phyloP scores from a whole-genome alignment of 2,329 filamentous ascomycete species.

The Fonsecaea pugnacius region DNA sequence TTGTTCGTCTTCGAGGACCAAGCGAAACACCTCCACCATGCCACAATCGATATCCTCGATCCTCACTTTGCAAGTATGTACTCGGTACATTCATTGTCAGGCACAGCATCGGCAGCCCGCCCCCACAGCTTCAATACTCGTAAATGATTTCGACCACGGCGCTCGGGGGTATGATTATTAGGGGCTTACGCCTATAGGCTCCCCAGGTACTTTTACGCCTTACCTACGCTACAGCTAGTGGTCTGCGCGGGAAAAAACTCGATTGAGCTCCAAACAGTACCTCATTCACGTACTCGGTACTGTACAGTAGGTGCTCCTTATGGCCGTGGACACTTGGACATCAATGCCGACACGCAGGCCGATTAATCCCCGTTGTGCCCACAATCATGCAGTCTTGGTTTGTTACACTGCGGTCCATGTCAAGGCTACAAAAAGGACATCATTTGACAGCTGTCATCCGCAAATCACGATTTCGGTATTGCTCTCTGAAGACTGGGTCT shows the following conservation, averaged over 20 bases:
- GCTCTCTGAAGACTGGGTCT: constrained; percentile 3
- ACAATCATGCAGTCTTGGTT: background rate
- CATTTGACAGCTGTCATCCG: background rate
- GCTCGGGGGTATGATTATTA: background rate
- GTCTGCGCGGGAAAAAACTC: background rate
- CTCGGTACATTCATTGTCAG: no score
- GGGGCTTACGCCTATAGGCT: background rate
- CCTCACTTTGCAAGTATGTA: background rate
- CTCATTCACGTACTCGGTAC: no score
- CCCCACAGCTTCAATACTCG: no score
- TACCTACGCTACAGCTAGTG: background rate
- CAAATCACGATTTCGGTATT: background rate
- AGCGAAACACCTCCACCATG: constrained; percentile 1
- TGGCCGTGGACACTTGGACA: background rate
- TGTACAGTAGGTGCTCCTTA: background rate
- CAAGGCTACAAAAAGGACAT: background rate
- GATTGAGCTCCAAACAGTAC: background rate
- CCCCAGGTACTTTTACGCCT: background rate
- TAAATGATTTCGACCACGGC: background rate
- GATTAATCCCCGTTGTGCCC: background rate
- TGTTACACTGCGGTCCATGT: background rate
- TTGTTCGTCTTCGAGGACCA: background rate
- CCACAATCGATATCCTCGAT: constrained; percentile 12
- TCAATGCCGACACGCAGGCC: background rate
- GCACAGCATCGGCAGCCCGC: background rate